Percentiles rank a stretch among this genome's conserved stretches.
Evolutionary conservation across 192 early-diverging fungal species (phyloP).

Genomic region (Diversispora epigaea): DNA sequence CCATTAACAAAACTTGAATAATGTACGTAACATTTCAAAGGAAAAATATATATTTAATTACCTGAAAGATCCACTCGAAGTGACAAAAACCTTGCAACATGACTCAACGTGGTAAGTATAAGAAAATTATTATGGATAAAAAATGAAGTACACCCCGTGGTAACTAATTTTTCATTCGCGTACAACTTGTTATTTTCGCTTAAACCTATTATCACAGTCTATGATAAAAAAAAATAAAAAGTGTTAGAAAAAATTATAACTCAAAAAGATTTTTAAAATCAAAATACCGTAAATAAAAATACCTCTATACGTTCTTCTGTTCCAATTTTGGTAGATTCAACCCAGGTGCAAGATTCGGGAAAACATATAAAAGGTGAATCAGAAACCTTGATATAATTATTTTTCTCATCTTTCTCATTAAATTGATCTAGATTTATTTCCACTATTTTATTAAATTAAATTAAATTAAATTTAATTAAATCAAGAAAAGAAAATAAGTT

Average conservation of each 20-base stretch:
- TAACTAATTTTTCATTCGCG: constrained; percentile 66
- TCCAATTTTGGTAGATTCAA: constrained; percentile 41
- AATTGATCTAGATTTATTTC: background rate
- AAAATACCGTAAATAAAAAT: background rate
- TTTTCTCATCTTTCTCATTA: background rate
- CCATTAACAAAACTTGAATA: background rate
- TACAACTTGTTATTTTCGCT: constrained; percentile 83
- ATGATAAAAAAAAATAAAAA: constrained; percentile 7
- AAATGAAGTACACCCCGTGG: constrained; percentile 83
- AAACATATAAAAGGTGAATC: constrained; percentile 17
- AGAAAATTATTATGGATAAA: constrained; percentile 79
- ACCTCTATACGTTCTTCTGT: constrained; percentile 33
- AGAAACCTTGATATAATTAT: background rate
- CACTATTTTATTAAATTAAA: background rate
- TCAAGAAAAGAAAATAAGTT: too few relatives aligned
- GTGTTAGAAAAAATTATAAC: background rate
- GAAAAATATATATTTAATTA: background rate
- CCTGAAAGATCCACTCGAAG: constrained; percentile 14
- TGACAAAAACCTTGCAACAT: constrained; percentile 73
- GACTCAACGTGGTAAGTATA: constrained; percentile 81
- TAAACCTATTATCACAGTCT: constrained; percentile 67
- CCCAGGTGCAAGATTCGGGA: constrained; percentile 44
- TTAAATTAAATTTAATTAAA: background rate
- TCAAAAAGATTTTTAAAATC: background rate
- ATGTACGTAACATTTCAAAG: background rate